Evolutionary conservation across 164 flowering plant genomes (phyloP), one percentile per base, ranked within the genome.

Genomic region (Aristolochia fimbriata): DNA sequence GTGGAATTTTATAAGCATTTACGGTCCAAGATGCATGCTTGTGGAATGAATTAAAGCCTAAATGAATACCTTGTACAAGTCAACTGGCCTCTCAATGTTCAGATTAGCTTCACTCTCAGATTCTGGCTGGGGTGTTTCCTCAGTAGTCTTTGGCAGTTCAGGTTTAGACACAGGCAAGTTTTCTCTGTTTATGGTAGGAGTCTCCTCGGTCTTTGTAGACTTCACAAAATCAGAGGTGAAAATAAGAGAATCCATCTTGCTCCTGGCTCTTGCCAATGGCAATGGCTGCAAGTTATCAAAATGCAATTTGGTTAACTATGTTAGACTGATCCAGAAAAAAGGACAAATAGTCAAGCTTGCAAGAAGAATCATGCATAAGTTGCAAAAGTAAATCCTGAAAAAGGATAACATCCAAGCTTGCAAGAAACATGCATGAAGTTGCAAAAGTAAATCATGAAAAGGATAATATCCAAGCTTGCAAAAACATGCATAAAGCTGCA

Each of bases 1-100:
- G 24, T 11, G 20, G 15, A 52, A 15, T 7, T 16, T 22, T 52
- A 27, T 47, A 41, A 46, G 55, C 43, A 16, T 13, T 25, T 19
- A 15, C 9, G 30, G 17, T 23, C 16, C 23, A 52, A 25, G 41
- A 59, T n/a, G 53, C 62, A 59, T 47, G 53, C 31, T 5, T 52
- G 25, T 2, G 31, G 43, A 20, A 0, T 58, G 60, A 14, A 17
- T 58, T 47, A 48, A 23, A 23, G 1, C 22, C 14, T 48, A 10
- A 30, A 45, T 24, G 3, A 54, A 54, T 74, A 90, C 97, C 91
- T 94, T 94, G 65, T 94, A 94, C 15, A 94, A 82, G 68, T 94
- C 99, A 63, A 94, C 97, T 23, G 96, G 99, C 73, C 96, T 84
- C 73, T 88, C 91, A 51, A 88, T 78, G 75, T 74, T 81, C 57